phyloP scores from a whole-genome alignment of 2,329 filamentous ascomycete genomes.

The Penicillium sp. region DNA sequence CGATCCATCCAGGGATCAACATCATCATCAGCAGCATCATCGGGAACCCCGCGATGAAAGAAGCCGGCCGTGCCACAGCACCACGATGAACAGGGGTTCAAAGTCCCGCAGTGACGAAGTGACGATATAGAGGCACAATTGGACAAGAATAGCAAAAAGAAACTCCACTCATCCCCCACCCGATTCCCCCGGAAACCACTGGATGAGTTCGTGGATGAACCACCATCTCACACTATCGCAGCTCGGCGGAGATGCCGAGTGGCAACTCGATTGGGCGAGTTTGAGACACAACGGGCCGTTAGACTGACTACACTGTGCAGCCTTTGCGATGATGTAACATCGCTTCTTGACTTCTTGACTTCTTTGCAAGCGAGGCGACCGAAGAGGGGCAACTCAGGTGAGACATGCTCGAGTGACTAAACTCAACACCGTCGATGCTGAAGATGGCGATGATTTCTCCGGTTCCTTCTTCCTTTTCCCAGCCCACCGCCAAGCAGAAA shows the following conservation, averaged over 20 bases:
- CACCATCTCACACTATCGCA: not conserved
- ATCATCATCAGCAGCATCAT: not conserved
- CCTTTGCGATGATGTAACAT: not conserved
- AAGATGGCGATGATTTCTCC: not conserved
- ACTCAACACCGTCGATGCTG: not conserved
- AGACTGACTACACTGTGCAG: not conserved
- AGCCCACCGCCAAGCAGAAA: not conserved
- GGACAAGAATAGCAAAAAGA: not conserved
- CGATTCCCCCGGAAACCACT: too few species aligned
- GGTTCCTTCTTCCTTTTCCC: not conserved
- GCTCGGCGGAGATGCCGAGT: slow-evolving; percentile 11
- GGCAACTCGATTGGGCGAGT: slow-evolving; percentile 14
- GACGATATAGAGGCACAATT: not conserved
- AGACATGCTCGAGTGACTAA: not conserved
- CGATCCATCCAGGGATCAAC: slow-evolving; percentile 4
- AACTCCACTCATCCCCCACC: not conserved
- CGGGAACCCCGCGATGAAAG: not conserved
- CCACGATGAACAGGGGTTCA: too few species aligned
- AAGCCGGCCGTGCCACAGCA: not conserved
- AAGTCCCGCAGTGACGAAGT: not conserved
- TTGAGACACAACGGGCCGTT: slow-evolving; percentile 13
- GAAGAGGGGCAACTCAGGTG: not conserved
- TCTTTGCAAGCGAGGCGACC: not conserved
- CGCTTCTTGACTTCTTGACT: not conserved
- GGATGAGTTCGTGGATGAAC: not conserved